These are phyloP conservation scores for Leccinum sublutescens DNA, from an alignment of 768 basidiomycete genomes.

Conservation along the genomic window DNA sequence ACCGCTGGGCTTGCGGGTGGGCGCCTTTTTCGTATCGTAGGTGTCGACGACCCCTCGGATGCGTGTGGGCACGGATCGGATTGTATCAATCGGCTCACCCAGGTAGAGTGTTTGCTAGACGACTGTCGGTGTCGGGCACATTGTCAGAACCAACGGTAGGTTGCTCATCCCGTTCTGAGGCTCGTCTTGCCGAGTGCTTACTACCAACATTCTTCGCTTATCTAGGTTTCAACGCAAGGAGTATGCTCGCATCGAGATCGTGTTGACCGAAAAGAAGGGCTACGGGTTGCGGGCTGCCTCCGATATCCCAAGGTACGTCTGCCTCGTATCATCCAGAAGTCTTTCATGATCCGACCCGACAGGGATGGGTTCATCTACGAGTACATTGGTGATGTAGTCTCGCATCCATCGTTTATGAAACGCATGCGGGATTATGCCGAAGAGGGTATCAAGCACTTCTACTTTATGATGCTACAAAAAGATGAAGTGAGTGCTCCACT, in stretches of 20 bases:
- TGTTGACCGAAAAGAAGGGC: slow-evolving; percentile 93
- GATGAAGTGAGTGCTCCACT: slow-evolving; percentile 73
- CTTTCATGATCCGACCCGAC: slow-evolving; percentile 11
- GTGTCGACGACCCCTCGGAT: slow-evolving; percentile 51
- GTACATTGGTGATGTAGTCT: slow-evolving; percentile 96
- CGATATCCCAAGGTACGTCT: slow-evolving; percentile 61
- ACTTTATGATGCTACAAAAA: slow-evolving; percentile 99
- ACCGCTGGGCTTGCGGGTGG: slow-evolving; percentile 14
- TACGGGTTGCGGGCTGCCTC: slow-evolving; percentile 82
- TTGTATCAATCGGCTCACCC: slow-evolving; percentile 96
- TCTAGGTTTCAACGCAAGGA: slow-evolving; percentile 82
- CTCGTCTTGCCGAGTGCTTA: not conserved
- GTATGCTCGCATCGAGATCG: slow-evolving; percentile 86
- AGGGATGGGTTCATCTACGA: slow-evolving; percentile 96
- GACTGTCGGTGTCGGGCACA: slow-evolving; percentile 81
- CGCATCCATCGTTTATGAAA: slow-evolving; percentile 80
- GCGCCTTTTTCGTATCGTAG: slow-evolving; percentile 40
- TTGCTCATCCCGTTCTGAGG: not conserved
- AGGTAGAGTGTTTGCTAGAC: slow-evolving; percentile 90
- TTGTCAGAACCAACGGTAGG: slow-evolving; percentile 92
- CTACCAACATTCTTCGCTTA: not conserved
- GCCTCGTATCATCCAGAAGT: not conserved
- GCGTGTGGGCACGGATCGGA: slow-evolving; percentile 89
- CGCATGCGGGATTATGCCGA: slow-evolving; percentile 92
- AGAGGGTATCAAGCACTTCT: slow-evolving; percentile 94